These are phyloP conservation scores for Epichloe sylvatica DNA, from an alignment of 2,329 filamentous ascomycete species.

Conservation along the genomic window DNA sequence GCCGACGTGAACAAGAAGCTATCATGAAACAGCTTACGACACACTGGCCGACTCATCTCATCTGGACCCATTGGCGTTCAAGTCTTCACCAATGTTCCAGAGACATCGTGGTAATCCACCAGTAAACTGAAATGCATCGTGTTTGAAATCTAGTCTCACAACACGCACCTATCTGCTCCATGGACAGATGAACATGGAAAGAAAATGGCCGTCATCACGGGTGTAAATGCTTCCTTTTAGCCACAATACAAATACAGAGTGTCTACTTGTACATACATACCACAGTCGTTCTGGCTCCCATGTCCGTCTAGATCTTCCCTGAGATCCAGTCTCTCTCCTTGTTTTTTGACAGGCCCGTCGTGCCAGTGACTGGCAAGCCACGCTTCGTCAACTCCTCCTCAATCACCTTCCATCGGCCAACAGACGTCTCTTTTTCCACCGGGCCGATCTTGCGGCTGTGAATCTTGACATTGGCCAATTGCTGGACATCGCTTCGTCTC, in stretches of 20 bases:
- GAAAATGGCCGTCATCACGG: neutral
- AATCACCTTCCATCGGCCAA: slow-evolving; percentile 71
- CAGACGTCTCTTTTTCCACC: slow-evolving; percentile 54
- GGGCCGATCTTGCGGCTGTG: slow-evolving; percentile 50
- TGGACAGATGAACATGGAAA: too few relatives aligned
- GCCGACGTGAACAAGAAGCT: too few relatives aligned
- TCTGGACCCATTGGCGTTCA: too few relatives aligned
- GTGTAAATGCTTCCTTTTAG: neutral
- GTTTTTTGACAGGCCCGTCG: slow-evolving; percentile 24
- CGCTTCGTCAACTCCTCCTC: slow-evolving; percentile 52
- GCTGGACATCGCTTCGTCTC: slow-evolving; percentile 28
- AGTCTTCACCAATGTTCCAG: too few relatives aligned
- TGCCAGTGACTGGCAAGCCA: slow-evolving; percentile 43
- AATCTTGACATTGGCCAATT: slow-evolving; percentile 57
- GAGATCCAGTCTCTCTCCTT: slow-evolving; percentile 30
- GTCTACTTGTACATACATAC: neutral
- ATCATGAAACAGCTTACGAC: too few relatives aligned
- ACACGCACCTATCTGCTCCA: too few relatives aligned
- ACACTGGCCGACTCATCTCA: too few relatives aligned
- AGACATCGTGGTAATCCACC: too few relatives aligned
- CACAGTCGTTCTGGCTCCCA: neutral
- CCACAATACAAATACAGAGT: slow-evolving; percentile 3
- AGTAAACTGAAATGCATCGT: too few relatives aligned
- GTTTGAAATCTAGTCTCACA: too few relatives aligned
- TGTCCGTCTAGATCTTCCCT: slow-evolving; percentile 20